Base-by-base conservation (phyloP, 2,329 filamentous ascomycete genomes). In the Phialophora chinensis region DNA sequence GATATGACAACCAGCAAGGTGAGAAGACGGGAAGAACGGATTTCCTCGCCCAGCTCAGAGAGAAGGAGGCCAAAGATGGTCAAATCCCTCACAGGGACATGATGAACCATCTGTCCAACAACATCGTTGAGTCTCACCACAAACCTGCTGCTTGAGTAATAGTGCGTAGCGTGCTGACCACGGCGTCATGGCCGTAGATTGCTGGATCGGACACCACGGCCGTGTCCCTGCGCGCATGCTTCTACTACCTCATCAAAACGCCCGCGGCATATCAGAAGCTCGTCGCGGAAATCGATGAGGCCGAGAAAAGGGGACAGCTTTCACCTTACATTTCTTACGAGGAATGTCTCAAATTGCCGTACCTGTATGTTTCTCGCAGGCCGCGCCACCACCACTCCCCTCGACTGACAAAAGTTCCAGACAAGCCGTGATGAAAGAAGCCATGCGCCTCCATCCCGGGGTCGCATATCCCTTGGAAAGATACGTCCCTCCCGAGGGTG, bases 171-270 rank as follows among this genome's bases (percentile, higher is more conserved):
- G 14, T 35, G 33, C 33, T 35, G 12, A 35, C 33, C 12, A 12
- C 33, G 2, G 10, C 33, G 33, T 6, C 33, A 35, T 35, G 11
- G 27, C 33, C 10, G 42, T 23, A 59, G 62, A 27, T 58, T 50
- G 91, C 91, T 0, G 90, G 91, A 3, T 90, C 87, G 1, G 91
- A 94, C 77, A 93, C 91, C 0, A 93, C 91, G 0, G 90, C 89
- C 35, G 93, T 93, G 73, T 87, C 85, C 3, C 82, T 93, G 0
- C 85, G 86, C 7, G 84, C 88, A 10, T 85, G 92, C 0, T 92
- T 93, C 73, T 93, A 93, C 78, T 89, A 87, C 75, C 78, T 93
- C 3, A 82, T 92, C 44, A 88, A 88, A 73, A 86, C 87, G 72
- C 88, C 87, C 5, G n/a, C 35, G 12, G 0, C 47, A 23, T 66